Evolutionary conservation across 331 rosid species (phyloP).

Genomic region (Quercus lobata): DNA sequence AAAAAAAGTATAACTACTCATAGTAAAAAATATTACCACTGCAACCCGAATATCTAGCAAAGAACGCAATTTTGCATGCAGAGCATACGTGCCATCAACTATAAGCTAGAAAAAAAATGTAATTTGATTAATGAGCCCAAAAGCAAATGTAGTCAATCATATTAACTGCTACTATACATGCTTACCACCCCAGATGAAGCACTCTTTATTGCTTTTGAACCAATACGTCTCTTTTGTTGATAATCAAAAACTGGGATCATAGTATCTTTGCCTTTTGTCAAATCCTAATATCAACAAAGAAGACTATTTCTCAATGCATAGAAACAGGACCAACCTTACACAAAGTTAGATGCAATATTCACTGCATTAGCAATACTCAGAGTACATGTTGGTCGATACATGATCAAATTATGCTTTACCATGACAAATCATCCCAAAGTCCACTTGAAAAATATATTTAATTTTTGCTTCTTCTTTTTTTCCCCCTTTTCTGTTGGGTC

Average conservation of each 20-base stretch:
- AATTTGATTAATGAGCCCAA: slow-evolving; percentile 11
- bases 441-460: not conserved
- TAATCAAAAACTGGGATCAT: slow-evolving; percentile 78
- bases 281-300: slow-evolving; percentile 55
- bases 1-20: not conserved
- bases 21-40: slow-evolving; percentile 53
- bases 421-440: not conserved
- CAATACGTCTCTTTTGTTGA: slow-evolving; percentile 74
- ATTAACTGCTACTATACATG: slow-evolving; percentile 15
- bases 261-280: slow-evolving; percentile 75
- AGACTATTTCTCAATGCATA: slow-evolving; percentile 13
- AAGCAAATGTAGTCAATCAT: not conserved
- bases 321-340: not conserved
- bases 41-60: slow-evolving; percentile 99
- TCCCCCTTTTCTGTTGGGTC: not conserved
- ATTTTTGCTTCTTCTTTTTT: not conserved
- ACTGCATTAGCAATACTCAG: slow-evolving; percentile 9
- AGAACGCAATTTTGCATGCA: slow-evolving; percentile 95
- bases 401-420: slow-evolving; percentile 4
- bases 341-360: slow-evolving; percentile 10
- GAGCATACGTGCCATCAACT: slow-evolving; percentile 95
- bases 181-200: slow-evolving; percentile 91
- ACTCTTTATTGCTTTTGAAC: slow-evolving; percentile 70
- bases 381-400: not conserved
- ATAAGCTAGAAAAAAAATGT: slow-evolving; percentile 55